Conservation (phyloP, 1,139 yeast species). For the Kodamaea derodonti region DNA sequence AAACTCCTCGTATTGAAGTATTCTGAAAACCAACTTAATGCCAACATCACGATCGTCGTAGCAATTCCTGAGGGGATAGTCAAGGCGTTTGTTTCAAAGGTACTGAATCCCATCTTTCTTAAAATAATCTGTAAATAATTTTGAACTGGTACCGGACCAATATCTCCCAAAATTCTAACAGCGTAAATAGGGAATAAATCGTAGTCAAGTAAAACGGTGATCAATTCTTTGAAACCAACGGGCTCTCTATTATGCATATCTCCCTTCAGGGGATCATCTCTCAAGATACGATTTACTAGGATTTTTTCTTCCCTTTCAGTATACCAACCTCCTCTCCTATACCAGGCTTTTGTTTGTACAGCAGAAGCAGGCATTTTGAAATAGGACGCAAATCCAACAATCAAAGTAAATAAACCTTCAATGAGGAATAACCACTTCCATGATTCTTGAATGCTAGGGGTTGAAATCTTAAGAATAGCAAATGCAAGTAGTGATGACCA, state of each 20-base stretch:
- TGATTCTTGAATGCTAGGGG: constrained; percentile 39
- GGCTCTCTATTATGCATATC: constrained; percentile 66
- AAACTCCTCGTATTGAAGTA: constrained; percentile 30
- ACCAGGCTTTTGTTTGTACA: constrained; percentile 51
- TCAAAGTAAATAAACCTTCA: constrained; percentile 57
- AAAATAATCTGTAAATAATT: constrained; percentile 52
- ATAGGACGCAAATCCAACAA: constrained; percentile 49
- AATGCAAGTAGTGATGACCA: constrained; percentile 44
- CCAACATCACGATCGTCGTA: constrained; percentile 34
- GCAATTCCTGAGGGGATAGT: constrained; percentile 48
- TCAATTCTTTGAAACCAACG: constrained; percentile 35
- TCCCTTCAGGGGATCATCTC: constrained; percentile 70
- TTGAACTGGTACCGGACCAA: constrained; percentile 37
- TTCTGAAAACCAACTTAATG: constrained; percentile 39
- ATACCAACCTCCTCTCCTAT: constrained; percentile 58
- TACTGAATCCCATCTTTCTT: constrained; percentile 50
- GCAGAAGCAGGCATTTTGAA: constrained; percentile 61
- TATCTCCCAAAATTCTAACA: constrained; percentile 47
- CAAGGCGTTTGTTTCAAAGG: constrained; percentile 52
- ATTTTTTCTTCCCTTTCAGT: constrained; percentile 59
- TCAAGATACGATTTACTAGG: constrained; percentile 55
- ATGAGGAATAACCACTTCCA: constrained; percentile 67
- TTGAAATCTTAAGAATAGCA: constrained; percentile 41
- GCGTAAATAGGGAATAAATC: constrained; percentile 55
- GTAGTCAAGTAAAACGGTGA: constrained; percentile 44